Evolutionary conservation across 768 basidiomycete species (phyloP), one percentile per base, ranked within the genome.

Genomic region (Macrolepiota fuliginosa): DNA sequence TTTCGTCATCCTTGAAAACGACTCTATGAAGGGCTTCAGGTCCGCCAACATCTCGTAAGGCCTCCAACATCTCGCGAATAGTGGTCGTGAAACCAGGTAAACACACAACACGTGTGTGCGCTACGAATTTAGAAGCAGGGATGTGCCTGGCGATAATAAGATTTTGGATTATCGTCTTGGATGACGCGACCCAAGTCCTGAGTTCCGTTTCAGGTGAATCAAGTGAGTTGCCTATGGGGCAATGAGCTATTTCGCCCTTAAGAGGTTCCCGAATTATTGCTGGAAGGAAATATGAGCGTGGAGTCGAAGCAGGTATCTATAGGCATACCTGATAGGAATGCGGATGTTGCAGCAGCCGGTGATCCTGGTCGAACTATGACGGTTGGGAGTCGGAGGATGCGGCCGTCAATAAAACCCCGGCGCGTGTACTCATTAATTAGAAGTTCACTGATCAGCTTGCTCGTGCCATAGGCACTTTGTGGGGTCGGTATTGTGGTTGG

Each of bases 381-480:
- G 2, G 86, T 86, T 4, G 86, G 86, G 1, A 86, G 76, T 49
- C 85, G 83, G 29, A 87, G 71, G 64, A 86, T 82, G 36, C 84
- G 80, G 19, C 84, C 86, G 64, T 86, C 83, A 46, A 86, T 69
- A 63, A 82, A 83, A 10, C 83, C 83, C 24, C 84, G 73, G 39
- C 86, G 79, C 10, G 83, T 75, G 68, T 82, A 87, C 66, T 87
- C 85, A 73, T 84, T 86, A 56, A 86, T 76, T 55, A 85, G 71
- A 36, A 84, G 71, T 71, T 87, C 86, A 12, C 79, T 76, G 17
- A 79, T 74, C 62, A 85, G 77, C 66, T 86, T 86, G 9, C 74
- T 81, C 68, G 79, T 77, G n/a, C 85, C 85, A 64, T 85, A 85
- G 12, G 83, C 78, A 50, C 84, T 75, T 63, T 85, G 77, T 13